Conservation (phyloP, 148 eudicot species). For the Heliamphora exappendiculata region DNA sequence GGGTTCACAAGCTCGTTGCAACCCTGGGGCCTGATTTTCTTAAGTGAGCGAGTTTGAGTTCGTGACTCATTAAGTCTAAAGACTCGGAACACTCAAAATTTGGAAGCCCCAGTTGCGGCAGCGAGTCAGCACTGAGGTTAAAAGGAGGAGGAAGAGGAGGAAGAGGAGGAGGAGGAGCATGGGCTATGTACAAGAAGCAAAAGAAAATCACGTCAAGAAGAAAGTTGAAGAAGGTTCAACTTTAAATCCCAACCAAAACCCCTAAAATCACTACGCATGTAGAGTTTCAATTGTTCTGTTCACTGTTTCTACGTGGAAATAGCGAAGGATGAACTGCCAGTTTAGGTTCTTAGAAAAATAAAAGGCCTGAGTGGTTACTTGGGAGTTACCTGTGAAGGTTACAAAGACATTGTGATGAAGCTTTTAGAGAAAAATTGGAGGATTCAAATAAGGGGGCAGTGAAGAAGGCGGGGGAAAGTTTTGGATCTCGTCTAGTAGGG, state of each 20-base stretch:
- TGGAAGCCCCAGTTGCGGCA: not conserved
- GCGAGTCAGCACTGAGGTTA: not conserved
- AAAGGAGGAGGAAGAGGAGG: not conserved
- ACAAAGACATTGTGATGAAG: too few relatives aligned
- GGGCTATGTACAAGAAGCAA: constrained; percentile 79
- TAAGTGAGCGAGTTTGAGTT: too few relatives aligned
- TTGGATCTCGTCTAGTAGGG: too few relatives aligned
- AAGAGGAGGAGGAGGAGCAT: constrained; percentile 15
- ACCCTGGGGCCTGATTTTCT: too few relatives aligned
- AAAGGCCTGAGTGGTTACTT: too few relatives aligned
- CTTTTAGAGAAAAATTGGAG: too few relatives aligned
- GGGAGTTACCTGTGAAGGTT: too few relatives aligned
- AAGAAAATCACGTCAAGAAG: constrained; percentile 96
- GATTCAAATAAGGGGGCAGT: too few relatives aligned
- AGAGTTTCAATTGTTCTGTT: not conserved
- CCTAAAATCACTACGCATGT: not conserved
- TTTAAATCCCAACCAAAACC: constrained; percentile 4
- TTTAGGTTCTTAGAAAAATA: too few relatives aligned
- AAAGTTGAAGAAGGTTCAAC: constrained; percentile 86
- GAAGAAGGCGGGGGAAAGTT: too few relatives aligned
- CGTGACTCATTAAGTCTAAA: not conserved
- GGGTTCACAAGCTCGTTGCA: too few relatives aligned
- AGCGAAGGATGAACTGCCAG: too few relatives aligned
- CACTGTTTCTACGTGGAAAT: not conserved
- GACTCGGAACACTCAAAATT: not conserved